Evolutionary conservation across 306 rosid genomes (phyloP), one percentile per base, ranked within the genome.

Genomic region (Medicago arabica): DNA sequence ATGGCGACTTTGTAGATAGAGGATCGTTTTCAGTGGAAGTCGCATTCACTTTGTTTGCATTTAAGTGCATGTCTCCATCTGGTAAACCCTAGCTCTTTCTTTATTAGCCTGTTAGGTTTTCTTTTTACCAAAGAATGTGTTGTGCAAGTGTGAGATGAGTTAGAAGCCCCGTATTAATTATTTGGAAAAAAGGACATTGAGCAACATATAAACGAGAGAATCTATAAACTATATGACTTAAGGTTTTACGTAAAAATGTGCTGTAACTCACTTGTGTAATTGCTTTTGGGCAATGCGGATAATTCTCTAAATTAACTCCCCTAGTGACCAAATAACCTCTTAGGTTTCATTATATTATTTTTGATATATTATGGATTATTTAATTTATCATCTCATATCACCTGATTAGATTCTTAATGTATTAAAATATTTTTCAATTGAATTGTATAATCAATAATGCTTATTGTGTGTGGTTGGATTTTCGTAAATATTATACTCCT

Each of bases 1-100:
- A 96, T 66, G 99, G 99, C 54, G 99, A 96, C 86, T 96, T 96
- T 83, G 99, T 96, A 79, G 99, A 96, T 75, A 86, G 99, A 83
- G 99, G 99, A 78, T 96, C 99, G 13, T 96, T 96, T 81, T 96
- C 99, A 10, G 59, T 96, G 90, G 99, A 96, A 87, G 92, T 96
- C 78, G 92, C 92, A 77, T 96, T 96, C 71, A 89, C 99, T 65
- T 84, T 96, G 87, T 92, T 96, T 87, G 99, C 98, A 51, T 88
- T 96, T 77, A 96, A 96, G 86, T 96, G 98, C 98, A 85, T 96
- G 92, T 92, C 91, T 65, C 99, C 99, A 6, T 88, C 98, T 84
- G 99, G 99, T 96, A 81, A 86, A 72, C 59, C 76, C 71, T 66
- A 25, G 23, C 62, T 64, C 55, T 67, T 77, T 59, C 44, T 66